Conservation (phyloP, 768 basidiomycete genomes). For the Nidularia sp. region DNA sequence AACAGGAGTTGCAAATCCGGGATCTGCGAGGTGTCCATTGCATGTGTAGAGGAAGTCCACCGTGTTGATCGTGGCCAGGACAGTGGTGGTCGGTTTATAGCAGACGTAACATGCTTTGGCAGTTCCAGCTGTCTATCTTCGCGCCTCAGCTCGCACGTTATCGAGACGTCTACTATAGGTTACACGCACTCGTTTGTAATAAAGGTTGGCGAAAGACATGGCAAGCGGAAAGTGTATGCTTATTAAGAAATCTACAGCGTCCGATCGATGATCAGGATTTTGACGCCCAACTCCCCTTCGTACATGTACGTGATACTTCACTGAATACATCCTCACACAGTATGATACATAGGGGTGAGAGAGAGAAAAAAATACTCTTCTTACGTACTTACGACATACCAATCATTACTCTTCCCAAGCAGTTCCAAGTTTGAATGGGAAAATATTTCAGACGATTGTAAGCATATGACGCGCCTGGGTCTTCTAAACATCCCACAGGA, state of each 20-base stretch:
- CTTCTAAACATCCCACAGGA: background rate
- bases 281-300: too few species aligned
- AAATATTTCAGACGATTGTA: conserved; percentile 5
- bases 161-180: background rate
- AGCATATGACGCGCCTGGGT: conserved; percentile 5
- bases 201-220: conserved; percentile 63
- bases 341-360: background rate
- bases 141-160: conserved; percentile 7
- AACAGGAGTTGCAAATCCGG: conserved; percentile 56
- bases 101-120: conserved; percentile 77
- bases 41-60: conserved; percentile 88
- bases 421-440: background rate
- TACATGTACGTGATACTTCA: too few species aligned
- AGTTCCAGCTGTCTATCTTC: conserved; percentile 67
- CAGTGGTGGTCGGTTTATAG: conserved; percentile 74
- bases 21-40: conserved; percentile 73
- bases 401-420: too few species aligned
- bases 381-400: too few species aligned
- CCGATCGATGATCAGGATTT: too few species aligned
- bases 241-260: background rate
- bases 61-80: conserved; percentile 80
- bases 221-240: background rate
- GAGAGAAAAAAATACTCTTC: background rate
- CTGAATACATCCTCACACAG: too few species aligned
- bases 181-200: conserved; percentile 79